phyloP scores from a whole-genome alignment of 208 protist species.

The Leishmania braziliensis region DNA sequence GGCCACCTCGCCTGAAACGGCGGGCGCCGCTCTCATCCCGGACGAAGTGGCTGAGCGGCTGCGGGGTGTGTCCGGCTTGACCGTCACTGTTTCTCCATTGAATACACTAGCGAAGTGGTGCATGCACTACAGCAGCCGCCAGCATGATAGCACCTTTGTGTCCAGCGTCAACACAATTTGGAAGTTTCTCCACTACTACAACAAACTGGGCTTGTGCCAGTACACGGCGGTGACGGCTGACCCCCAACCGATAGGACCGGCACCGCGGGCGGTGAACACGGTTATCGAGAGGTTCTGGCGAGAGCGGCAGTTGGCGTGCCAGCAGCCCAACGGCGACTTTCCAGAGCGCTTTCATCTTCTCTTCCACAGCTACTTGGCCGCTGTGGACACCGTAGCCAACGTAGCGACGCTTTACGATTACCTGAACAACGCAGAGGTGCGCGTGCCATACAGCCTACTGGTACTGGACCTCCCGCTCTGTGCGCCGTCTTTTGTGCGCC shows the following conservation, averaged over 20 bases:
- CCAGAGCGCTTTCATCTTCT: slow-evolving; percentile 40
- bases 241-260: slow-evolving; percentile 53
- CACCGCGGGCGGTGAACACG: slow-evolving; percentile 54
- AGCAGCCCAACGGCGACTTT: not conserved
- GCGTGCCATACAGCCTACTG: slow-evolving; percentile 64
- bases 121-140: slow-evolving; percentile 48
- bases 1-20: not conserved
- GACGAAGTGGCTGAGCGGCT: slow-evolving; percentile 18
- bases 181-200: slow-evolving; percentile 74
- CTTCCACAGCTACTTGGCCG: slow-evolving; percentile 50
- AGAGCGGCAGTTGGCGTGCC: slow-evolving; percentile 34
- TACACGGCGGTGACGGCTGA: slow-evolving; percentile 69
- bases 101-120: slow-evolving; percentile 22
- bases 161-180: slow-evolving; percentile 81
- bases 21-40: not conserved
- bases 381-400: slow-evolving; percentile 41
- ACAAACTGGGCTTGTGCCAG: slow-evolving; percentile 60
- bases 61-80: not conserved
- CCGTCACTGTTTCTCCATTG: not conserved
- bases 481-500: slow-evolving; percentile 69
- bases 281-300: slow-evolving; percentile 58
- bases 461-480: slow-evolving; percentile 78
- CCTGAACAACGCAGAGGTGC: slow-evolving; percentile 41
- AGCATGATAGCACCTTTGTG: slow-evolving; percentile 84
- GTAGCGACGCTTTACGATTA: slow-evolving; percentile 81